Conservation (phyloP, 306 rosid species). For the Cyclanthera cordifolia region DNA sequence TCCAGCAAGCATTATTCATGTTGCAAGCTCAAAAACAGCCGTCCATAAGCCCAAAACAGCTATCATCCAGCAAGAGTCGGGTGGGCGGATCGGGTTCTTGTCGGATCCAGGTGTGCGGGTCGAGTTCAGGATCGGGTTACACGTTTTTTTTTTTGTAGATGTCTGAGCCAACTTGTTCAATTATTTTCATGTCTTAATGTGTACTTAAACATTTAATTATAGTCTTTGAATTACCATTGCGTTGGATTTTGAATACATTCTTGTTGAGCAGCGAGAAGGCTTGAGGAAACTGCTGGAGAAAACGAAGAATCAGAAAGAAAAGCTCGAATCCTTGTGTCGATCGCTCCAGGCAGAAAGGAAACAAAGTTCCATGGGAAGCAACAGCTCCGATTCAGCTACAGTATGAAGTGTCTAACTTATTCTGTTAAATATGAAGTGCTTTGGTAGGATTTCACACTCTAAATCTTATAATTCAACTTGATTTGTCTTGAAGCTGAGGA, state of each 20-base stretch:
- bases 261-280: constrained; percentile 55
- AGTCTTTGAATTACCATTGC: background rate
- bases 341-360: constrained; percentile 93
- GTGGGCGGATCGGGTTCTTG: no score
- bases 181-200: background rate
- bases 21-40: no score
- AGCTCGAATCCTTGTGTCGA: constrained; percentile 75
- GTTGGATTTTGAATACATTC: constrained; percentile 1
- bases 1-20: no score
- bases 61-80: no score
- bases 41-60: no score
- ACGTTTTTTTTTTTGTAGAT: no score
- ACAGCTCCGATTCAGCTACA: constrained; percentile 34
- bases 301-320: constrained; percentile 77
- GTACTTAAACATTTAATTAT: background rate
- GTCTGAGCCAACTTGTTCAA: no score
- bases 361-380: constrained; percentile 40
- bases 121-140: no score
- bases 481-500: background rate
- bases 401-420: constrained; percentile 18
- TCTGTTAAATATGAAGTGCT: background rate
- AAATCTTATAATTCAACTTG: background rate
- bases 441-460: background rate
- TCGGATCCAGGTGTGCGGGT: no score
- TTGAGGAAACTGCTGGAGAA: constrained; percentile 75